phyloP scores from a whole-genome alignment of 2,329 filamentous ascomycete species.

The Xylariaceae sp. region DNA sequence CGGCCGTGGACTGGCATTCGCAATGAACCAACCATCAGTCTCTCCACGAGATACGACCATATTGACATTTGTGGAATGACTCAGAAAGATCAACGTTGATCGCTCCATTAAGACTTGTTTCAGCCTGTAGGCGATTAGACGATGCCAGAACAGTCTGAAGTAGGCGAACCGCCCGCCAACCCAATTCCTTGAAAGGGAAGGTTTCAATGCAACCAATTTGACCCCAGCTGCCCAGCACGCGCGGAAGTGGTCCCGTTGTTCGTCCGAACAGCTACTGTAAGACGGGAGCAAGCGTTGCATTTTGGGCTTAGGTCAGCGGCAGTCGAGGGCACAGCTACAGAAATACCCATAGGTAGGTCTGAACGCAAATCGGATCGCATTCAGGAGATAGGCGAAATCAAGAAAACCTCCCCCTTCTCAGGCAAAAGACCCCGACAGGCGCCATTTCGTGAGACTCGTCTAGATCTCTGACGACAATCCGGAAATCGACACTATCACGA shows the following conservation, averaged over 20 bases:
- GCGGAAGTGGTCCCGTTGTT: constrained; percentile 22
- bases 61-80: constrained; percentile 16
- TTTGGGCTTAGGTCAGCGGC: constrained; percentile 6
- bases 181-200: constrained; percentile 28
- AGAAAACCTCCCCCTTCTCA: constrained; percentile 4
- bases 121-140: constrained; percentile 30
- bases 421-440: constrained; percentile 22
- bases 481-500: constrained; percentile 9
- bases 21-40: constrained; percentile 6
- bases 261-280: constrained; percentile 16
- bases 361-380: constrained; percentile 4
- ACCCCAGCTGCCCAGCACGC: too few relatives aligned
- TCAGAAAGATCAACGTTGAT: constrained; percentile 27
- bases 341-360: constrained; percentile 2
- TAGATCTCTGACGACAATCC: constrained; percentile 9
- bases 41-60: constrained; percentile 10
- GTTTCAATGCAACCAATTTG: constrained; percentile 33
- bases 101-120: constrained; percentile 33
- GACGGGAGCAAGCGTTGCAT: constrained; percentile 19
- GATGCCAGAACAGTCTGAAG: constrained; percentile 19
- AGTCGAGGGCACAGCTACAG: constrained; percentile 3
- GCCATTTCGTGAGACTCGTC: constrained; percentile 22
- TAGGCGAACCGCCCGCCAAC: constrained; percentile 20
- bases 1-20: constrained; percentile 6
- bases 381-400: neutral